Base-by-base conservation (phyloP, 2,329 filamentous ascomycete species). In the Neofusicoccum cordaticola region DNA sequence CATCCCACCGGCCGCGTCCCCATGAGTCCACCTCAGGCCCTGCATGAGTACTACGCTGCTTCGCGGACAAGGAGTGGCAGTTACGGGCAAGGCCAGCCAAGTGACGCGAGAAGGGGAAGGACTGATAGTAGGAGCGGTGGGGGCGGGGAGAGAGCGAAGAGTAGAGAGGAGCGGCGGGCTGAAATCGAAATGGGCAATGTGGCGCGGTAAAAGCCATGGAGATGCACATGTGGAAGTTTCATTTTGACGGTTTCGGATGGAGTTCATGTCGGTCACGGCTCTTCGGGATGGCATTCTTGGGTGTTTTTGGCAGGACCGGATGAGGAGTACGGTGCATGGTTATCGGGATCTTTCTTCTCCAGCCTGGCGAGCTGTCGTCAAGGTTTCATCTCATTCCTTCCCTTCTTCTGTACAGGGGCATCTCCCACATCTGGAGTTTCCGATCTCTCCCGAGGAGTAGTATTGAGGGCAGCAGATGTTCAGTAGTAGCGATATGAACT, bases 141-240 rank as follows among this genome's bases (percentile, higher is more conserved):
- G 7, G 62, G 42, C 8, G 62, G 47, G n/a, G 34, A 41, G 35
- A 60, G 76, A 62, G 73, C 68, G 7, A 57, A 76, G 42, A 78
- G 76, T 52, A 71, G 75, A n/a, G 77, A 76, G 60, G 74, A 78
- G 66, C 68, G 78, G 62, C 71, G 78, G 68, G 65, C 74, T 58
- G 77, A 80, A 68, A 80, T 80, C 64, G 78, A 80, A 67, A 65
- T 77, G 58, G 77, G 77, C 2, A 27, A 37, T 27, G 19, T 61
- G 27, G 27, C 27, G 15, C 52, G 52, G 19, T 56, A 31, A 56
- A 34, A 35, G 12, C 11, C 15, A 35, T 17, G 34, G 41, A 41
- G 17, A 15, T 47, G 11, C 22, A 15, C 15, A 45, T n/a, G 17
- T 22, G 39, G 34, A 22, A 37, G 15, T 13, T 48, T 15, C 39